Percentiles rank a stretch among this genome's conserved stretches.
Conservation (phyloP, 2,329 filamentous ascomycete species). For the Fusarium poae region DNA sequence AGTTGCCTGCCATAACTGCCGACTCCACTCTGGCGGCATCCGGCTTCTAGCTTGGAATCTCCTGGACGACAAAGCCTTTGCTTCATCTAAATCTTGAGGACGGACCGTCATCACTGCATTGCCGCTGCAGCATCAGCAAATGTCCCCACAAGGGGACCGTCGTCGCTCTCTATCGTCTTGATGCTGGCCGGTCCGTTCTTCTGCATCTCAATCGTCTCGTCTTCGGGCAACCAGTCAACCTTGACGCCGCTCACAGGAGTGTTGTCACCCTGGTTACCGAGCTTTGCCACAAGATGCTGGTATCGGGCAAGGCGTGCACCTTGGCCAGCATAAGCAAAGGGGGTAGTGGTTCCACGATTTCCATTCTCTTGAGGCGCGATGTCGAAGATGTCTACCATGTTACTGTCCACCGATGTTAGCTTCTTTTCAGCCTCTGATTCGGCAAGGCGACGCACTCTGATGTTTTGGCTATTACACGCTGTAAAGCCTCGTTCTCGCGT, state of each 20-base stretch:
- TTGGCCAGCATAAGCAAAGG: conserved; percentile 66
- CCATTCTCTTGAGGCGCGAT: conserved; percentile 67
- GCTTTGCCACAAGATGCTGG: conserved; percentile 71
- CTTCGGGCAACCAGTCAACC: conserved; percentile 69
- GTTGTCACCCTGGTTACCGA: conserved; percentile 62
- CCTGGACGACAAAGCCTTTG: background rate
- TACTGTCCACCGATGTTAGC: conserved; percentile 58
- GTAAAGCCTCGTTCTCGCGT: conserved; percentile 73
- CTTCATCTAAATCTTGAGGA: conserved; percentile 6
- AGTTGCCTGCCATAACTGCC: conserved; percentile 18
- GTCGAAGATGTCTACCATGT: conserved; percentile 77
- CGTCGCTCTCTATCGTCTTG: conserved; percentile 53
- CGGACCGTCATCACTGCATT: conserved; percentile 54
- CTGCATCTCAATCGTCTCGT: conserved; percentile 62
- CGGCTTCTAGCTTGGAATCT: conserved; percentile 8
- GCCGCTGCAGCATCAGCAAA: conserved; percentile 71
- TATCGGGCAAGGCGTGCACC: conserved; percentile 70
- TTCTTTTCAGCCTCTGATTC: background rate
- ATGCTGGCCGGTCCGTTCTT: conserved; percentile 54
- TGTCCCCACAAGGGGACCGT: conserved; percentile 67
- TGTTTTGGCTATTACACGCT: conserved; percentile 73
- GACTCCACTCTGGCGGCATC: conserved; percentile 1
- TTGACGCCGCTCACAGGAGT: conserved; percentile 58
- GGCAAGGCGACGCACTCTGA: conserved; percentile 65
- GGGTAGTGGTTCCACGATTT: conserved; percentile 53